Conservation (phyloP, 2,329 filamentous ascomycete genomes). For the Clonostachys sp. region DNA sequence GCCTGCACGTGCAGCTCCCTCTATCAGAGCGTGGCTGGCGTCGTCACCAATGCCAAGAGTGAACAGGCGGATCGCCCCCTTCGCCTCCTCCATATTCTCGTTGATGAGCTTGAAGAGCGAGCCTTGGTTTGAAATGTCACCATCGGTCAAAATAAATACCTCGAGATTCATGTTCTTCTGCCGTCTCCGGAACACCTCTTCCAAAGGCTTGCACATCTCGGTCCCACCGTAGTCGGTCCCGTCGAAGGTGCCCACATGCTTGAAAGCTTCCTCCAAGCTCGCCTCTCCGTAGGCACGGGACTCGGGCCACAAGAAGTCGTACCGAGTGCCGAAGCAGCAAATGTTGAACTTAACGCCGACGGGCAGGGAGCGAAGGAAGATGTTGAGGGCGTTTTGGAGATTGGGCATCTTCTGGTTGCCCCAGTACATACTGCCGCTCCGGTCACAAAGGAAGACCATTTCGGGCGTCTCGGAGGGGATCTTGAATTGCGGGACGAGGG, state of each 20-base stretch:
- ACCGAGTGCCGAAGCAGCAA: conserved; percentile 55
- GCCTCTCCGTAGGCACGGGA: conserved; percentile 40
- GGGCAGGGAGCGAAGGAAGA: conserved; percentile 64
- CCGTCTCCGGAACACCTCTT: conserved; percentile 34
- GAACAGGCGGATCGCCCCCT: conserved; percentile 45
- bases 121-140: conserved; percentile 44
- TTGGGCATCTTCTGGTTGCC: conserved; percentile 39
- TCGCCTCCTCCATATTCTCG: conserved; percentile 24
- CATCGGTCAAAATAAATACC: conserved; percentile 52
- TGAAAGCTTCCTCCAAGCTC: conserved; percentile 34
- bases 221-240: conserved; percentile 48
- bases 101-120: conserved; percentile 39
- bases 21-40: conserved; percentile 47
- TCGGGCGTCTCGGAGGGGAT: conserved; percentile 51
- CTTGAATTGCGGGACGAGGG: conserved; percentile 64
- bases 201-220: conserved; percentile 40
- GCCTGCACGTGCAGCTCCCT: conserved; percentile 48
- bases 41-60: conserved; percentile 46
- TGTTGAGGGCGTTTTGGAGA: conserved; percentile 48
- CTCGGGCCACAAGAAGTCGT: conserved; percentile 40
- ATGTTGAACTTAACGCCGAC: conserved; percentile 65
- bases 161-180: conserved; percentile 42
- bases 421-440: conserved; percentile 60
- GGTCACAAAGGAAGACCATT: conserved; percentile 69
- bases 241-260: conserved; percentile 32